phyloP scores from a whole-genome alignment of 129 eudicot genomes.

The Pittosporum tobira region DNA sequence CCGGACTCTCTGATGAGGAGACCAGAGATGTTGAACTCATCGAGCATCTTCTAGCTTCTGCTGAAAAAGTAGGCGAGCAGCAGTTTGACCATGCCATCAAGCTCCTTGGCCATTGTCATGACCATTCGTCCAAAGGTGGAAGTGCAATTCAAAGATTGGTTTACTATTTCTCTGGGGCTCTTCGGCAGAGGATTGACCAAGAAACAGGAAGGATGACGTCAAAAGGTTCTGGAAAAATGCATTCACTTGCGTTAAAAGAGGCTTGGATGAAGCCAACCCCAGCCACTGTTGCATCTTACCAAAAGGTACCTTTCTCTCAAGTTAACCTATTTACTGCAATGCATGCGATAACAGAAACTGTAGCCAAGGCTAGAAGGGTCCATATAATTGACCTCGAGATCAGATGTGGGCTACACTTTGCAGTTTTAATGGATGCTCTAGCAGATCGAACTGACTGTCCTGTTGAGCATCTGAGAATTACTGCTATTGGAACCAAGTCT shows the following conservation, averaged over 20 bases:
- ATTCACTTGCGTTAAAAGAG: neutral
- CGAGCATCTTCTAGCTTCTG: slow-evolving; percentile 41
- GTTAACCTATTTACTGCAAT: slow-evolving; percentile 1
- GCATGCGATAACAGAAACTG: neutral
- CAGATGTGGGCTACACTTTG: neutral
- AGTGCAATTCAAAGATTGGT: slow-evolving; percentile 4
- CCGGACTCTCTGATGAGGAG: slow-evolving; percentile 29
- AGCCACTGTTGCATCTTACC: neutral
- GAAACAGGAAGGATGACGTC: neutral
- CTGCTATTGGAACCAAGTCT: slow-evolving; percentile 14
- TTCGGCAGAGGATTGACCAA: neutral
- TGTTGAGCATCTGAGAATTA: slow-evolving; percentile 15
- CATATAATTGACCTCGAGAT: slow-evolving; percentile 10
- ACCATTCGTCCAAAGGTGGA: neutral
- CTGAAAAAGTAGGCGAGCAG: slow-evolving; percentile 17
- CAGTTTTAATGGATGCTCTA: slow-evolving; percentile 19
- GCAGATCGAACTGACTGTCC: slow-evolving; percentile 4
- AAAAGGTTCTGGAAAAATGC: neutral
- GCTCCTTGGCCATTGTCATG: slow-evolving; percentile 1
- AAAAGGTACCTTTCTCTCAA: slow-evolving; percentile 6
- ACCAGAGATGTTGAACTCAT: slow-evolving; percentile 36
- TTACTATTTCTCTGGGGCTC: slow-evolving; percentile 4
- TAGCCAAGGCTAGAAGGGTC: slow-evolving; percentile 3
- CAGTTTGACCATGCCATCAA: slow-evolving; percentile 12
- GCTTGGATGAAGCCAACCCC: neutral